These are phyloP conservation scores for Populus alba DNA, from an alignment of 345 rosid genomes.

Conservation along the genomic window DNA sequence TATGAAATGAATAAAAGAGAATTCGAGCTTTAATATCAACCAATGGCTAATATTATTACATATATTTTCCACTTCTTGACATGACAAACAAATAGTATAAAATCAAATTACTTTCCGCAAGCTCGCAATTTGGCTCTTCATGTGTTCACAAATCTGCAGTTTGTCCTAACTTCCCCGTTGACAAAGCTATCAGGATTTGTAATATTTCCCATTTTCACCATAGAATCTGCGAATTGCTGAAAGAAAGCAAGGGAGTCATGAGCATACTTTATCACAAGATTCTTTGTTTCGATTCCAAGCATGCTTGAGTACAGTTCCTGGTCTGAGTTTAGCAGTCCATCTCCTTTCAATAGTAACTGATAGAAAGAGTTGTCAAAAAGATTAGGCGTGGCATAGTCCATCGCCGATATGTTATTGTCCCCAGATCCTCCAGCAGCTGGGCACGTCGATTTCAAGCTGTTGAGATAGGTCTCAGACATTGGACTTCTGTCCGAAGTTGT, in stretches of 20 bases:
- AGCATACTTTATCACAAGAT: slow-evolving; percentile 62
- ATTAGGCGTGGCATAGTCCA: slow-evolving; percentile 70
- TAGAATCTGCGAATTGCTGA: slow-evolving; percentile 72
- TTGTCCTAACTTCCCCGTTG: slow-evolving; percentile 72
- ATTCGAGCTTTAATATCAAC: background rate
- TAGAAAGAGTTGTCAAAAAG: slow-evolving; percentile 74
- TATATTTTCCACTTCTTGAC: background rate
- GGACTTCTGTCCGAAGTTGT: slow-evolving; percentile 43
- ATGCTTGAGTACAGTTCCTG: slow-evolving; percentile 76
- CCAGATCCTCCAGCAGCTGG: slow-evolving; percentile 51
- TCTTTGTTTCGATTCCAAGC: slow-evolving; percentile 52
- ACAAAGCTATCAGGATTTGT: slow-evolving; percentile 53
- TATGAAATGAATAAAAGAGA: background rate
- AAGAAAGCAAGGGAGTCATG: slow-evolving; percentile 62
- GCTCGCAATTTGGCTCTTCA: slow-evolving; percentile 14
- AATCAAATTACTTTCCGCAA: background rate
- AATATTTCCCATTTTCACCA: slow-evolving; percentile 89
- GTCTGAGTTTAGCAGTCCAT: slow-evolving; percentile 74
- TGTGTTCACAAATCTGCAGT: slow-evolving; percentile 80
- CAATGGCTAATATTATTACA: background rate
- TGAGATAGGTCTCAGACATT: slow-evolving; percentile 35
- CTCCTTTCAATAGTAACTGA: slow-evolving; percentile 51
- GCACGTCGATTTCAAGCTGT: slow-evolving; percentile 48
- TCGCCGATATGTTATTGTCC: slow-evolving; percentile 55
- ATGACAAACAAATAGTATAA: slow-evolving; percentile 1